Evolutionary conservation across 2,329 filamentous ascomycete species (phyloP), one percentile per base, ranked within the genome.

Genomic region (Onygenales sp.): DNA sequence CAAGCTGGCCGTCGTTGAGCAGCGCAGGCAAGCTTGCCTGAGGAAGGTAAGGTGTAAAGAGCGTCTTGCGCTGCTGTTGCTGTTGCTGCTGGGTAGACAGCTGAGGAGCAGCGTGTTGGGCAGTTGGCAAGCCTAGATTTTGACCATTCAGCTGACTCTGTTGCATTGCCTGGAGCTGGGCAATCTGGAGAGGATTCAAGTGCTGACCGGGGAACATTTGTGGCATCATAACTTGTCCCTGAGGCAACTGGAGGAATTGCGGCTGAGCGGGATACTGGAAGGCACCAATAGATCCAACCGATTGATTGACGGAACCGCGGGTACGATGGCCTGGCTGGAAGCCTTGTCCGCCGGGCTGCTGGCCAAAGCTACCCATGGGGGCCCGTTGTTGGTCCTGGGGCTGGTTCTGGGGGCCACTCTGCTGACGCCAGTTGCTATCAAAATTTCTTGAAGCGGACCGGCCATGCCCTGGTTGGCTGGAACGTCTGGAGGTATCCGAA

Each of bases 41-140:
- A 13, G 93, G 92, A 49, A 98, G 81, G 65, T 98, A 98, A 58
- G 93, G 93, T 62, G 93, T 97, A 75, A 98, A 98, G 21, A 98
- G 82, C 1, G 93, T 98, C 80, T 98, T 98, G 67, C 93, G 86
- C 75, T 95, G 91, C 67, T 95, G 89, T 65, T 93, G 87, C 58
- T 86, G 84, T 61, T 92, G 86, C 58, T 85, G 83, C 61, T 73
- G 72, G 65, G 74, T 71, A 57, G 82, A 65, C 77, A 83, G 67
- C 74, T 82, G 68, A 42, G 74, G 82, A 42, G 82, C 82, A 51
- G 83, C 84, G 65, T 92, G 87, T 68, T 94, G 88, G 65, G 84
- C 87, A 42, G 78, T 73, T 59, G 77, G 75, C 49, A 82, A 71
- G 65, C 86, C 83, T 63, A 91, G 79, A 59, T 83, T 81, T 66